Base-by-base conservation (phyloP, 495 filamentous ascomycete species). In the Penicillium steckii region DNA sequence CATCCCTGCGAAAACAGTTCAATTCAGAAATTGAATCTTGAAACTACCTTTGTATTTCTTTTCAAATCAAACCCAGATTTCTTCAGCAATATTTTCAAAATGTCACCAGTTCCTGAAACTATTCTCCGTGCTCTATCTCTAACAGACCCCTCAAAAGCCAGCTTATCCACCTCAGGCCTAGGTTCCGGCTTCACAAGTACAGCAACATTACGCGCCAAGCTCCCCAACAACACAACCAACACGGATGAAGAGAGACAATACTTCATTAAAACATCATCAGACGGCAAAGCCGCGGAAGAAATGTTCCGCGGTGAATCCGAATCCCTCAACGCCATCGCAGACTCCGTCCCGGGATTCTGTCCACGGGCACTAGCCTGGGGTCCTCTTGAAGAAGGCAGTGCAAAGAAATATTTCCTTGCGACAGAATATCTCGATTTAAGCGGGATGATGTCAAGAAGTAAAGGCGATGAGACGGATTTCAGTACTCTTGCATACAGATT, bases 251-350 rank as follows among this genome's bases (percentile, higher is more conserved):
- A 82, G 29, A 79, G 81, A 25, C 71, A 73, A 10, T 93, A 83
- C 70, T 97, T 97, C 62, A 76, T 96, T 64, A 96, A 97, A 68
- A 93, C 83, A 0, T 88, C 84, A 2, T 32, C 62, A 9, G 70
- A 72, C 8, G 85, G 86, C 3, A 54, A 71, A 26, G 76, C 83
- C 10, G 82, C 89, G 18, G 78, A 81, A 48, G 64, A 85, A 30
- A 96, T 96, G 90, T 95, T 96, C 64, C 74, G 73, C 74, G 89
- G 91, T 26, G 92, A 97, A 74, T 87, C 88, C 68, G 79, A 80
- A 43, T 94, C 89, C 15, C 82, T 96, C 46, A 90, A 91, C 62
- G 88, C 90, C 24, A 85, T 96, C 65, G 82, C 89, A 61, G 48
- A 68, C 51, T 73, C 77, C 15, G 84, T 91, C 0, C 88, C 91